Conservation (phyloP, 371 early-diverging fungal species). For the Mortierella sp. region DNA sequence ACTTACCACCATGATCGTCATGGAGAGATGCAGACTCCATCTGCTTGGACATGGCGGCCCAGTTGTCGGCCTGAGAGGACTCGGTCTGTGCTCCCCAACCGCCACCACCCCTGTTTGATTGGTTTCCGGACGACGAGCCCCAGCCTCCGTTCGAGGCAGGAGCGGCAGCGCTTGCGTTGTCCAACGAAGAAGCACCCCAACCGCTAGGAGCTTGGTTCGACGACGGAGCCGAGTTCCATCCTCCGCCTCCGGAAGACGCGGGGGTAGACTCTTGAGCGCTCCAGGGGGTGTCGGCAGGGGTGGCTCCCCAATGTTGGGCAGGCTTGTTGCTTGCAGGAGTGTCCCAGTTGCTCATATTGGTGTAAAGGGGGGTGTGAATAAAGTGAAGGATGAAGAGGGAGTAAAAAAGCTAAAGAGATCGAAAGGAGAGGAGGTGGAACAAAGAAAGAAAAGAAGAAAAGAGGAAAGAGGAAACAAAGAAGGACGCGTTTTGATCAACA, state of each 20-base stretch:
- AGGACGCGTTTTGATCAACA: too few relatives aligned
- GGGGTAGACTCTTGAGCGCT: background rate
- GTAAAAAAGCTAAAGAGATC: too few relatives aligned
- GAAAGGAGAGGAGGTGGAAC: too few relatives aligned
- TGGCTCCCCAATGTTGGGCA: background rate
- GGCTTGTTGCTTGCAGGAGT: background rate
- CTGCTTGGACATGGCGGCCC: conserved; percentile 4
- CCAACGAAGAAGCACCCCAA: background rate
- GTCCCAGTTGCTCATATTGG: background rate
- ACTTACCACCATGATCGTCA: conserved; percentile 12
- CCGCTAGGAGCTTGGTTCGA: background rate
- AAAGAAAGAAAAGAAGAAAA: too few relatives aligned
- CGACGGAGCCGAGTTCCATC: background rate
- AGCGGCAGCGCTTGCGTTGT: background rate
- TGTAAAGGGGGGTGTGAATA: background rate
- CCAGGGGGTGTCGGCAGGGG: background rate
- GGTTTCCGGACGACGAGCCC: background rate
- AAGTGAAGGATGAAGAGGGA: background rate
- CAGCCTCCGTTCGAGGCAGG: background rate
- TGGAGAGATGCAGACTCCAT: conserved; percentile 18
- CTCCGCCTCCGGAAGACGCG: background rate
- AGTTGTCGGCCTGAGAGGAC: background rate
- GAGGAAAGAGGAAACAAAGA: background rate
- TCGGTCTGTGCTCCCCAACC: background rate
- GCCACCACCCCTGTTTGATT: too few relatives aligned